These are phyloP conservation scores for Quambalaria eucalypti DNA, from an alignment of 1,284 basidiomycete genomes.

Conservation along the genomic window DNA sequence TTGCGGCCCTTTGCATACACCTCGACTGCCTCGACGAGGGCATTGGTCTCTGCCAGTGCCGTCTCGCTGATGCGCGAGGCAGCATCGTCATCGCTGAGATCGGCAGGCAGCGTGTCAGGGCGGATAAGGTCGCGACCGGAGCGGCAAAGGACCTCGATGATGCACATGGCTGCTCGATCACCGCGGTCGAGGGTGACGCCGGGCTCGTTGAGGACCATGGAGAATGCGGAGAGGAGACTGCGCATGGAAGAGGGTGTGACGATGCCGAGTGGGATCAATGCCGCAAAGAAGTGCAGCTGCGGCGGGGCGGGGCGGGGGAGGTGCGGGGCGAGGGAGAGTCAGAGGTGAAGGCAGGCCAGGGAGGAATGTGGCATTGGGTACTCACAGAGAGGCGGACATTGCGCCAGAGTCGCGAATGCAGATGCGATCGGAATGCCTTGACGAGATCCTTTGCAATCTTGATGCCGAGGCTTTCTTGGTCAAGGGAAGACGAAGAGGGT, in stretches of 20 bases:
- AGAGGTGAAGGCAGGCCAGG: constrained; percentile 51
- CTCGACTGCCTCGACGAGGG: constrained; percentile 26
- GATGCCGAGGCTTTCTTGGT: constrained; percentile 23
- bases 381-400: constrained; percentile 34
- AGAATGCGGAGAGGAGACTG: constrained; percentile 68
- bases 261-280: constrained; percentile 55
- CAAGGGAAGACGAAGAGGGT: background rate
- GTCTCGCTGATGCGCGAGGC: constrained; percentile 3
- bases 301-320: constrained; percentile 63
- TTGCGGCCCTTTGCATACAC: constrained; percentile 26
- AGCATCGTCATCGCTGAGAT: constrained; percentile 3
- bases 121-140: constrained; percentile 28
- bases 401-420: constrained; percentile 41
- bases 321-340: constrained; percentile 64
- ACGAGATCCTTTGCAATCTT: constrained; percentile 35
- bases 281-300: constrained; percentile 30
- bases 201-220: constrained; percentile 76
- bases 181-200: constrained; percentile 77
- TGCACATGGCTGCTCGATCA: constrained; percentile 72
- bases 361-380: constrained; percentile 24
- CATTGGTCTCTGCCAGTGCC: constrained; percentile 23
- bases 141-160: constrained; percentile 64
- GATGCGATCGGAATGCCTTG: constrained; percentile 33
- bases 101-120: background rate
- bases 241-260: constrained; percentile 68